Evolutionary conservation across 2,329 filamentous ascomycete genomes (phyloP), one percentile per base, ranked within the genome.

Genomic region (Trichoderma harzianum): DNA sequence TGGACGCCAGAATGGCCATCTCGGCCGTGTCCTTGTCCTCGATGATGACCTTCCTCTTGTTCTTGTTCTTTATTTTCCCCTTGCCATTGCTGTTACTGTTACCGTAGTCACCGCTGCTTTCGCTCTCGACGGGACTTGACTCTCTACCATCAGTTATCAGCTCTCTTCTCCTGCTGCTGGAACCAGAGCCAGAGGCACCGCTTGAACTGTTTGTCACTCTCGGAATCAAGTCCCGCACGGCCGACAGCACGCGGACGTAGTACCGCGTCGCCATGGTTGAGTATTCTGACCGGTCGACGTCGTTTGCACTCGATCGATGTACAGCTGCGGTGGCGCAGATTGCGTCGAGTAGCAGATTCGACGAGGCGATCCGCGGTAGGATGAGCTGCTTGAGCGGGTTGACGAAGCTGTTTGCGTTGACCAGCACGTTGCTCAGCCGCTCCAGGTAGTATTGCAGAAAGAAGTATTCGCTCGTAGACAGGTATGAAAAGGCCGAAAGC

Each of bases 391-490:
- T 39, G 18, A 70, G 68, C 47, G 68, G 68, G 60, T 70, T 70
- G 11, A n/a, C 16, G n/a, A 3, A 12, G 68, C 68, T 70, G 14
- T 70, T 64, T 57, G 68, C 68, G 34, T 70, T 70, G 32, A 70
- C 68, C 32, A 70, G 26, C 28, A 70, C 68, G 18, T 64, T 64
- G 39, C 58, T 63, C 32, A 70, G 47, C 18, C 60, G 60, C 55
- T 70, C 68, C 24, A 70, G 60, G 47, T 70, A 70, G 60, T 70
- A 70, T 34, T 70, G 68, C 47, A 70, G 21, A 16, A 64, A 64
- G 26, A 63, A 64, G 60, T 63, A 63, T 70, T 70, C 43, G 32
- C 60, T 70, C 47, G 58, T 64, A 43, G 68, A 70, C n/a, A 70
- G 60, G 34, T 70, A 70, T n/a, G 68, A 70, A 64, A 70, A 70